These are phyloP conservation scores for Blastomyces percursus DNA, from an alignment of 2,329 filamentous ascomycete genomes.

Conservation along the genomic window DNA sequence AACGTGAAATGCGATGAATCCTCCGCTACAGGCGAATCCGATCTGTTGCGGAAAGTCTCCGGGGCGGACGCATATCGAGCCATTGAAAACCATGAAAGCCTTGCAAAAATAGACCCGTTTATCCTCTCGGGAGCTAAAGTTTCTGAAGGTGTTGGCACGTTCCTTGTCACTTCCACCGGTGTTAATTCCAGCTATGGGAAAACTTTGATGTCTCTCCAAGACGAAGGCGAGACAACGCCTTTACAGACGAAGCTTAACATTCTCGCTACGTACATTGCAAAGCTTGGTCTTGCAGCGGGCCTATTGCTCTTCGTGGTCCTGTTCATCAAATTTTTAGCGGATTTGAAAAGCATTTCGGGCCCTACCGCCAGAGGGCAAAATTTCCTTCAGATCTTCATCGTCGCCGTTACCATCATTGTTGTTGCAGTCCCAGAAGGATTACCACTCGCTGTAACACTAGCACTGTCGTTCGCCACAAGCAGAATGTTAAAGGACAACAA, in stretches of 20 bases:
- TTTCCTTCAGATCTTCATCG: slow-evolving; percentile 66
- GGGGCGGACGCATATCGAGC: slow-evolving; percentile 54
- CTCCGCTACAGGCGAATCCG: slow-evolving; percentile 65
- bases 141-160: slow-evolving; percentile 62
- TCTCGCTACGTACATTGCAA: slow-evolving; percentile 70
- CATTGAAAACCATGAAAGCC: slow-evolving; percentile 49
- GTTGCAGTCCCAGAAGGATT: slow-evolving; percentile 62
- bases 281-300: slow-evolving; percentile 59
- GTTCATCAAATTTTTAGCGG: slow-evolving; percentile 59
- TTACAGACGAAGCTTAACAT: slow-evolving; percentile 67
- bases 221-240: slow-evolving; percentile 66
- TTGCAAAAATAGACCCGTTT: slow-evolving; percentile 64
- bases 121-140: slow-evolving; percentile 72
- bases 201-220: slow-evolving; percentile 65
- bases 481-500: slow-evolving; percentile 55
- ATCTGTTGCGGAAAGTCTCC: slow-evolving; percentile 56
- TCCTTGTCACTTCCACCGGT: slow-evolving; percentile 63
- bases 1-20: slow-evolving; percentile 63
- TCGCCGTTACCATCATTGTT: slow-evolving; percentile 69
- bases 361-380: slow-evolving; percentile 46
- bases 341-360: slow-evolving; percentile 8
- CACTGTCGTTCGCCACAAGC: slow-evolving; percentile 52
- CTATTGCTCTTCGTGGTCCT: slow-evolving; percentile 66
- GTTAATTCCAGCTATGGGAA: slow-evolving; percentile 65
- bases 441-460: slow-evolving; percentile 50